Evolutionary conservation across 2,329 filamentous ascomycete species (phyloP).

Genomic region (Cercospora janseana): DNA sequence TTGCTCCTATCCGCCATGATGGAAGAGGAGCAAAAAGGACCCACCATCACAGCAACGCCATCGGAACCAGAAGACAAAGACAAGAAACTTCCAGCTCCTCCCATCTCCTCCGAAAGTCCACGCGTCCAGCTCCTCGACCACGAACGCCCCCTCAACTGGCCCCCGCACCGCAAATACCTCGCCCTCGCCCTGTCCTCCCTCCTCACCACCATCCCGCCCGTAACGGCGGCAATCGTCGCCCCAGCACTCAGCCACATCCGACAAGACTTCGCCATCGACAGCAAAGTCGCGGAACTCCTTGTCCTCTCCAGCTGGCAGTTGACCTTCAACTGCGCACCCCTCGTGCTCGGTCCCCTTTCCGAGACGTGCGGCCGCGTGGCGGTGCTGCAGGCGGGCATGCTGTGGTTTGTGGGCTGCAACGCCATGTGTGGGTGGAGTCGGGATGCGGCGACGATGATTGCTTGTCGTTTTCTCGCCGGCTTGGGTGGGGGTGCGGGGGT

Average conservation of each 20-base stretch:
- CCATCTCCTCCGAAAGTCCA: too few species aligned
- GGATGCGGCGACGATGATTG: constrained; percentile 31
- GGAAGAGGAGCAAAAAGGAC: too few species aligned
- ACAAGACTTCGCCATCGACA: not conserved
- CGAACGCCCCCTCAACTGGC: not conserved
- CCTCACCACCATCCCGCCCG: not conserved
- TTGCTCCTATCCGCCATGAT: too few species aligned
- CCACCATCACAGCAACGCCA: too few species aligned
- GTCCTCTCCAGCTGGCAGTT: not conserved
- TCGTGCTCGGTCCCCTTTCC: constrained; percentile 43
- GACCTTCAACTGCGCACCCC: constrained; percentile 34
- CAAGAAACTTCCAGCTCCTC: too few species aligned
- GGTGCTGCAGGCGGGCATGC: constrained; percentile 34
- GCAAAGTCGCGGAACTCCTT: not conserved
- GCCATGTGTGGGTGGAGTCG: constrained; percentile 31
- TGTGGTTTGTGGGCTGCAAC: constrained; percentile 34
- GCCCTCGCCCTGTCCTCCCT: not conserved
- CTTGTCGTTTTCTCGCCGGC: constrained; percentile 36
- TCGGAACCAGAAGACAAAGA: too few species aligned
- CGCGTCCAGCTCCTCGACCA: too few species aligned
- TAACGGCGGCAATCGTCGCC: not conserved
- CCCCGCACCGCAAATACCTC: not conserved
- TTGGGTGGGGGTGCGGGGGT: constrained; percentile 36
- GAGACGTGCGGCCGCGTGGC: constrained; percentile 35
- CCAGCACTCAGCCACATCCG: not conserved